Evolutionary conservation across 345 rosid genomes (phyloP).

Genomic region (sweet orange (Citrus sinensis)): DNA sequence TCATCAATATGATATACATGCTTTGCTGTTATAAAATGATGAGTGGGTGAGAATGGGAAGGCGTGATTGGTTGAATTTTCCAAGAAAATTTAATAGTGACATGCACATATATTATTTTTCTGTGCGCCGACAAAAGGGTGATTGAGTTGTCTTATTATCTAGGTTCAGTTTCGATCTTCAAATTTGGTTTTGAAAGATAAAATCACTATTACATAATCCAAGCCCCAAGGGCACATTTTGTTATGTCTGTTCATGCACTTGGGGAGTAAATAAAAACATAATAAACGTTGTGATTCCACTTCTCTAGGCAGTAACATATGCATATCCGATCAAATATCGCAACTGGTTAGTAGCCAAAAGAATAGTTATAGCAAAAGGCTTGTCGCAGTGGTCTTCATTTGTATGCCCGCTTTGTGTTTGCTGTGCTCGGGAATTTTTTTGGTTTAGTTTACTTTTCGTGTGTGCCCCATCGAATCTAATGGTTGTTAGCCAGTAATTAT

Average conservation of each 20-base stretch:
- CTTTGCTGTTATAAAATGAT: too few species aligned
- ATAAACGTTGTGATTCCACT: neutral
- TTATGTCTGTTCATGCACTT: slow-evolving; percentile 2
- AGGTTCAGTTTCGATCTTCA: slow-evolving; percentile 1
- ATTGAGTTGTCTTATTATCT: slow-evolving; percentile 8
- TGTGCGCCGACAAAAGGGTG: too few species aligned
- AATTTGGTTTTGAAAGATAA: neutral
- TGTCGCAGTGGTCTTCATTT: too few species aligned
- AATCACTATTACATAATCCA: neutral
- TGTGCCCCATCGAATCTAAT: neutral
- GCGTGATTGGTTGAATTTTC: slow-evolving; percentile 11
- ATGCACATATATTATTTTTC: too few species aligned
- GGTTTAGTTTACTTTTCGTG: neutral
- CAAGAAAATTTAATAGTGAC: neutral
- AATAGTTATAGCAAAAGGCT: too few species aligned
- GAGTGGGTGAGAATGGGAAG: neutral
- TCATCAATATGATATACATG: neutral
- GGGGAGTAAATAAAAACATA: neutral
- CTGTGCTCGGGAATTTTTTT: neutral
- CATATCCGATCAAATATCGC: neutral
- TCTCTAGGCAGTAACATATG: neutral
- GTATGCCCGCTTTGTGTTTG: neutral
- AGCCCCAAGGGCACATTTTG: neutral
- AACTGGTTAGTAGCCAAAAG: neutral
- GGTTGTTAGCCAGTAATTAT: neutral